Evolutionary conservation across 2,329 filamentous ascomycete species (phyloP).

Genomic region (Incumbomyces delicatus): DNA sequence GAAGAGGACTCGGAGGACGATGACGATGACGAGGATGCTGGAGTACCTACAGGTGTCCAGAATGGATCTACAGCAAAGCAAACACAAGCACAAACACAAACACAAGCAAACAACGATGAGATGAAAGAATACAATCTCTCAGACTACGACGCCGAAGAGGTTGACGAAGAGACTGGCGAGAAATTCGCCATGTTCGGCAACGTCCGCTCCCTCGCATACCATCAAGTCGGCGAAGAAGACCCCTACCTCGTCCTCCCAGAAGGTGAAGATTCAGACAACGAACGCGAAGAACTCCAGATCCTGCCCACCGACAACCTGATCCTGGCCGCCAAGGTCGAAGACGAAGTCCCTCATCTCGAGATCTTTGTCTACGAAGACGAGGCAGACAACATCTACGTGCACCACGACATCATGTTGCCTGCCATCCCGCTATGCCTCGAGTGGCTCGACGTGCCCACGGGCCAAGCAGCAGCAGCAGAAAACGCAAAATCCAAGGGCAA

Average conservation of each 20-base stretch:
- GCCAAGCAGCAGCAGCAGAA: conserved; percentile 43
- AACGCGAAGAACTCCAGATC: conserved; percentile 88
- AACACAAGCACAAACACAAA: background rate
- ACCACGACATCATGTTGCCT: conserved; percentile 98
- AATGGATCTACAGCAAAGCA: conserved; percentile 23
- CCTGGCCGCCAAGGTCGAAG: conserved; percentile 86
- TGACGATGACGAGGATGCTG: conserved; percentile 18
- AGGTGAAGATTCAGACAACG: conserved; percentile 60
- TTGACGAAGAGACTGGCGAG: conserved; percentile 54
- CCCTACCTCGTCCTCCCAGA: conserved; percentile 88
- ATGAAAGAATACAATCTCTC: conserved; percentile 94
- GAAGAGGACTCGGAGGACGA: conserved; percentile 21
- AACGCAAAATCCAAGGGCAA: conserved; percentile 65
- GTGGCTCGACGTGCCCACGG: conserved; percentile 89
- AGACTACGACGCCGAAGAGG: conserved; percentile 80
- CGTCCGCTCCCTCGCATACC: conserved; percentile 84
- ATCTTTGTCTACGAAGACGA: conserved; percentile 96
- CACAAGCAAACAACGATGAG: conserved; percentile 63
- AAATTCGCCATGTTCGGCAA: conserved; percentile 91
- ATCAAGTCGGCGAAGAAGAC: conserved; percentile 87
- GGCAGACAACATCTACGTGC: conserved; percentile 93
- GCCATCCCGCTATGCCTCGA: conserved; percentile 92
- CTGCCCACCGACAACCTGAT: conserved; percentile 87
- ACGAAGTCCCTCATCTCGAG: conserved; percentile 92
- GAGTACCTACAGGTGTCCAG: conserved; percentile 25